These are phyloP conservation scores for Xerocomellus amylosporus DNA, from an alignment of 768 basidiomycete species.

Conservation along the genomic window DNA sequence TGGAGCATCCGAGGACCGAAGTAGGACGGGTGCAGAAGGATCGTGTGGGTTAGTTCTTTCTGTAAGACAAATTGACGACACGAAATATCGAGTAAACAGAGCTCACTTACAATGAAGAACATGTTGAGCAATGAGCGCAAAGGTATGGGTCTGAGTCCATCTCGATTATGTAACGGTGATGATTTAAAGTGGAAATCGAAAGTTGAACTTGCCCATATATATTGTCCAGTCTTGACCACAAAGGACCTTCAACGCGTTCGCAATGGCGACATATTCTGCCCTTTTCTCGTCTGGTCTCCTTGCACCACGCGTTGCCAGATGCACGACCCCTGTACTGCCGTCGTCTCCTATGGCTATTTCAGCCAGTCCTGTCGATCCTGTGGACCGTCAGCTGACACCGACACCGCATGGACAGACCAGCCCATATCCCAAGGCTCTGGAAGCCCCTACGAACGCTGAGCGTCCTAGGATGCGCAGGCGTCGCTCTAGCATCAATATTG, in stretches of 20 bases:
- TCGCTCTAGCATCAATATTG: slow-evolving; percentile 59
- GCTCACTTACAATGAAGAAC: slow-evolving; percentile 68
- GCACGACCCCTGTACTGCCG: slow-evolving; percentile 23
- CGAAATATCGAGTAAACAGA: neutral
- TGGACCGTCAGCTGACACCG: slow-evolving; percentile 39
- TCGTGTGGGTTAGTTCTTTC: slow-evolving; percentile 98
- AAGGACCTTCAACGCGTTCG: slow-evolving; percentile 5
- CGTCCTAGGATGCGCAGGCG: slow-evolving; percentile 54
- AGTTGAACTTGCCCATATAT: slow-evolving; percentile 17
- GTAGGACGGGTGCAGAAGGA: slow-evolving; percentile 95
- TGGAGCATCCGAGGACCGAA: slow-evolving; percentile 95
- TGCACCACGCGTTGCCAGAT: slow-evolving; percentile 40
- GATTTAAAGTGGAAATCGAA: slow-evolving; percentile 12
- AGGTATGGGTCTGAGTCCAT: neutral
- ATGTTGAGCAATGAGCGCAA: slow-evolving; percentile 31
- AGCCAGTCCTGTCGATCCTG: slow-evolving; percentile 26
- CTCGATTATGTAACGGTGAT: slow-evolving; percentile 18
- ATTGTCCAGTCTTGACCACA: neutral
- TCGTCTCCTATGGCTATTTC: slow-evolving; percentile 24
- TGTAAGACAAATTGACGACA: slow-evolving; percentile 30
- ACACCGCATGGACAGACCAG: slow-evolving; percentile 28
- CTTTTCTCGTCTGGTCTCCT: slow-evolving; percentile 73
- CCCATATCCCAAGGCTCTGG: slow-evolving; percentile 25
- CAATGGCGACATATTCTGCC: slow-evolving; percentile 53
- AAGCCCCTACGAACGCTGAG: slow-evolving; percentile 18